Evolutionary conservation across 306 rosid species (phyloP).

Genomic region (Betula pendula): DNA sequence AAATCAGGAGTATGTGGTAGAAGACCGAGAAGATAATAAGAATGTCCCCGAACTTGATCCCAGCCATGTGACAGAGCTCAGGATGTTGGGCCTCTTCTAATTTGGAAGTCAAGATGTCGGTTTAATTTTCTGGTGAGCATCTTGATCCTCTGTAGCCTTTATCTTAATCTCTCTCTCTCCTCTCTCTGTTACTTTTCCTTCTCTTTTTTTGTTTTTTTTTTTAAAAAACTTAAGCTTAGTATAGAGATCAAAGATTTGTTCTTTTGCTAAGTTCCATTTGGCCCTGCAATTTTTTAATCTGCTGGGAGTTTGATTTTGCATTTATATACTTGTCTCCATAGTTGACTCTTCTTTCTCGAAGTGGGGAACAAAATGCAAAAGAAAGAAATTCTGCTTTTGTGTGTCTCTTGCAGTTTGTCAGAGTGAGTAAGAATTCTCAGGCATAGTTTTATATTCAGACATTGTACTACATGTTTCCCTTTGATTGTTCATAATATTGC

Average conservation of each 20-base stretch:
- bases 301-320: not conserved
- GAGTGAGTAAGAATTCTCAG: not conserved
- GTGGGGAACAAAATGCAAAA: not conserved
- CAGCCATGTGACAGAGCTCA: constrained; percentile 83
- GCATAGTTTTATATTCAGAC: not conserved
- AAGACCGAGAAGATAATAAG: constrained; percentile 64
- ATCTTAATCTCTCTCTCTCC: not conserved
- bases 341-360: not conserved
- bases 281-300: not conserved
- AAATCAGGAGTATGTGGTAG: constrained; percentile 88
- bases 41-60: constrained; percentile 87
- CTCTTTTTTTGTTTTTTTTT: no score
- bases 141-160: not conserved
- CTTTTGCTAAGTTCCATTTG: not conserved
- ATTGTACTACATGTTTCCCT: not conserved
- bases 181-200: no score
- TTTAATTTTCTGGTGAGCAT: constrained; percentile 27
- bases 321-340: not conserved
- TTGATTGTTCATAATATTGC: not conserved
- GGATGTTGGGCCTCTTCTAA: constrained; percentile 94
- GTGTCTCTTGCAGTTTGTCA: not conserved
- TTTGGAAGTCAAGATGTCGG: constrained; percentile 30
- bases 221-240: not conserved
- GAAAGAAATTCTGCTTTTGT: not conserved
- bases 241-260: not conserved